Percentiles rank a stretch among this genome's conserved stretches.
phyloP scores from a whole-genome alignment of 768 basidiomycete species.

The Myochromella boudieri region DNA sequence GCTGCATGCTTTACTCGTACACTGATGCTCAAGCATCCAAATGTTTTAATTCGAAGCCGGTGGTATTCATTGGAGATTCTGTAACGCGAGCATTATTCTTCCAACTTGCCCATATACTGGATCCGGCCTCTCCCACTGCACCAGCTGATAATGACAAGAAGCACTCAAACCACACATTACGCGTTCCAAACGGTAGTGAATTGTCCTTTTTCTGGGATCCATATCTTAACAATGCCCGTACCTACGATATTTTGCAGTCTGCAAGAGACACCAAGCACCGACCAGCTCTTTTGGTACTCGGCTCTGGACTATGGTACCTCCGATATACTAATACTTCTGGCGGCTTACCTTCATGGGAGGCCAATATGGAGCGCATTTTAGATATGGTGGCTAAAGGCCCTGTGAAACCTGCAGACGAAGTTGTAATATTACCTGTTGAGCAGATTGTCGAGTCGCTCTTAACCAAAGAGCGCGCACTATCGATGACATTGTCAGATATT shows the following conservation, averaged over 20 bases:
- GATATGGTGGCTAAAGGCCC: conserved; percentile 37
- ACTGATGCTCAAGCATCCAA: conserved; percentile 46
- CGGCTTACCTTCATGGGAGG: conserved; percentile 77
- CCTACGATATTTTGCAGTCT: conserved; percentile 40
- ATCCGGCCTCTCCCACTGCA: conserved; percentile 50
- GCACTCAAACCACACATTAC: conserved; percentile 63
- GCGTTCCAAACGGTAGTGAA: conserved; percentile 42
- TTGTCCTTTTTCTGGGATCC: conserved; percentile 84
- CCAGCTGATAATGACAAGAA: conserved; percentile 60
- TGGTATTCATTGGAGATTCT: conserved; percentile 86
- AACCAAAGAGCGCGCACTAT: conserved; percentile 56
- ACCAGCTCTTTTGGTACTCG: conserved; percentile 74
- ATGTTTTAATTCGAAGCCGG: conserved; percentile 58
- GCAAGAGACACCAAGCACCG: conserved; percentile 16
- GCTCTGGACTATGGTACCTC: conserved; percentile 89
- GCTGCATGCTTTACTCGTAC: conserved; percentile 79
- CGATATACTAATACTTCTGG: conserved; percentile 71
- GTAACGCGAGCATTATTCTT: conserved; percentile 80
- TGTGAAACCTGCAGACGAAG: conserved; percentile 58
- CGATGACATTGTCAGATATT: conserved; percentile 77
- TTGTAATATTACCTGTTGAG: conserved; percentile 80
- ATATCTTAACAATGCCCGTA: conserved; percentile 70
- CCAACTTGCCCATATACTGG: conserved; percentile 62
- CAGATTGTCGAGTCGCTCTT: conserved; percentile 68
- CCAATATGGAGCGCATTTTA: conserved; percentile 68